Base-by-base conservation (phyloP, 2,329 filamentous ascomycete genomes). In the Stemphylium vesicarium region DNA sequence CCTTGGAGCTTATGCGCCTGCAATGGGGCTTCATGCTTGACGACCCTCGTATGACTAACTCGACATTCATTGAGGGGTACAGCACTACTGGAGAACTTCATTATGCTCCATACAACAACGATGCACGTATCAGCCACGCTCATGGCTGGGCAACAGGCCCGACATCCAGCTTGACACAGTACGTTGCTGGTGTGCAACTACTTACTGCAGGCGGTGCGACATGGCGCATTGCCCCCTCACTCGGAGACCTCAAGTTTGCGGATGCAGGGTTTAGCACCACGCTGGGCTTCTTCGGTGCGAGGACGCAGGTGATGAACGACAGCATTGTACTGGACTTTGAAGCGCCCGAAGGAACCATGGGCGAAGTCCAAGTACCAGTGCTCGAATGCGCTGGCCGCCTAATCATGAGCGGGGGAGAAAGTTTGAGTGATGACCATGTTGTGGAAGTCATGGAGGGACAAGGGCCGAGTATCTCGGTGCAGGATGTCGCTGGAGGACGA, bases 21-120 rank as follows among this genome's bases (percentile, higher is more conserved):
- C 77, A 81, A 64, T 85, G 82, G 81, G 81, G 79, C 0, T 85
- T 82, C 60, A 84, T 85, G 82, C 77, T 85, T 4, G 75, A 83
- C 13, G 79, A 83, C 50, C 77, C 80, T 0, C 74, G 80, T 32
- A 82, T 83, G 79, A 84, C 81, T 1, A 81, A 83, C 41, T 78
- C 74, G 0, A 82, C 80, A 0, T 82, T 83, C 45, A 80, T 82
- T 49, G 82, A 84, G 62, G 81, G 82, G 0, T 83, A 82, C 48
- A 69, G 74, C 1, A 77, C 74, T 0, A 75, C 78, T 31, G 82
- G 82, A 1, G 68, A 71, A 2, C 63, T 83, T 15, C 78, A 80
- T 55, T 83, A 84, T 47, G 77, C 80, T 2, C 78, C 80, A 0
- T 84, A 84, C 56, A 60, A 59, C 0, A 81, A 82, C 56, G 79